Percentiles rank a stretch among this genome's conserved stretches.
phyloP scores from a whole-genome alignment of 176 grass and related monocot species.

The Musa itinerans region DNA sequence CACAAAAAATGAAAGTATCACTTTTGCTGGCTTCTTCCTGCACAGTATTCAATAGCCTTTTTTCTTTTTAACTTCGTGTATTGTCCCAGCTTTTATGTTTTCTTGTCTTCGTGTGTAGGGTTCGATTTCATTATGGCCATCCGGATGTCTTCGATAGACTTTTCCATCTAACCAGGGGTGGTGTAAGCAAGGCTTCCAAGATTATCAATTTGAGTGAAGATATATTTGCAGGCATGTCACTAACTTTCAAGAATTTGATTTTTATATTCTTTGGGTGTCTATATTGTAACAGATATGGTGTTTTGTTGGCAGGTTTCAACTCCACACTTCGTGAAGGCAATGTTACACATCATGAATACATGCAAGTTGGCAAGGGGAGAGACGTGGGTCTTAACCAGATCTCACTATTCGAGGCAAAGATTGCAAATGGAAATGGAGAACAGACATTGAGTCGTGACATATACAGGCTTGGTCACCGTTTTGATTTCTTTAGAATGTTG shows the following conservation, averaged over 20 bases:
- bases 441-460: constrained; percentile 79
- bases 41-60: not conserved
- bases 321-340: constrained; percentile 91
- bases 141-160: constrained; percentile 93
- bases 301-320: constrained; percentile 61
- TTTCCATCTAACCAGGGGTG: constrained; percentile 91
- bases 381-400: constrained; percentile 97
- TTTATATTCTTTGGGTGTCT: not conserved
- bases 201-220: constrained; percentile 98
- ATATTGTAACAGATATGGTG: not conserved
- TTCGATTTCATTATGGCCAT: constrained; percentile 97
- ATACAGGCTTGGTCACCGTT: constrained; percentile 78
- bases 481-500: constrained; percentile 99
- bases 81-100: not conserved
- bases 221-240: constrained; percentile 73
- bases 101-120: constrained; percentile 26
- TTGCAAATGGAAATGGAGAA: constrained; percentile 89
- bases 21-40: not conserved
- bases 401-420: constrained; percentile 86
- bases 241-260: constrained; percentile 8
- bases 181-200: constrained; percentile 90
- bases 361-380: constrained; percentile 99
- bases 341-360: constrained; percentile 94
- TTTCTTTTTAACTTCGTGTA: not conserved
- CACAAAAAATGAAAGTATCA: no score